Base-by-base conservation (phyloP, 2,329 filamentous ascomycete species). In the Didymella arachidicola region DNA sequence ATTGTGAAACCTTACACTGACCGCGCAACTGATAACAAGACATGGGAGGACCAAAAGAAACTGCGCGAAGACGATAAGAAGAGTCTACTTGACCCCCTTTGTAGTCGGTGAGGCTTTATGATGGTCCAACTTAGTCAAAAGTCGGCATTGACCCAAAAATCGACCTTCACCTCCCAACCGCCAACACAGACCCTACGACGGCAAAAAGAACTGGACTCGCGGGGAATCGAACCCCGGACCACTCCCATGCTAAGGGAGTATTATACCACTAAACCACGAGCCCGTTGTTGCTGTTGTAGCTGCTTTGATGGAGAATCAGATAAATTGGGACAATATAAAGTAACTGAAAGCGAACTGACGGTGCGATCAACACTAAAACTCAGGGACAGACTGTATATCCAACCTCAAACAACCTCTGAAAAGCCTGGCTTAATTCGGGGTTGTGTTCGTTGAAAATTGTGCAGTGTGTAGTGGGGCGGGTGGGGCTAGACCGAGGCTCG, bases 151-250 rank as follows among this genome's bases (percentile, higher is more conserved):
- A 38, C 36, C 36, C 19, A 41, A 41, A 22, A 25, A 7, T 16
- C 11, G 38, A 41, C 38, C 38, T 41, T 14, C 7, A 38, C 36
- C 36, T 11, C n/a, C 36, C n/a, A 11, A 22, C 38, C 10, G 12
- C 38, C 36, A 38, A 10, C 7, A 39, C 18, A 10, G 12, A 10
- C 38, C 18, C 38, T 30, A 16, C 30, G n/a, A n/a, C 32, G 32
- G 36, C 38, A 57, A 57, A 51, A 52, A 34, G 14, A 34, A 12
- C 26, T 60, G 58, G 58, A 60, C 58, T 60, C 22, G 58, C 58
- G 18, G 58, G 58, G 58, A 60, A 60, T 60, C 60, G 53, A 58
- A 60, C 57, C 57, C 61, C 29, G 61, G 61, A 63, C 61, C 61
- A 57, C 55, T 63, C 61, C 61, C 61, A 51, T 51, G 49, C 49